These are phyloP conservation scores for Stachybotrys elegans DNA, from an alignment of 2,329 filamentous ascomycete genomes.

Conservation along the genomic window DNA sequence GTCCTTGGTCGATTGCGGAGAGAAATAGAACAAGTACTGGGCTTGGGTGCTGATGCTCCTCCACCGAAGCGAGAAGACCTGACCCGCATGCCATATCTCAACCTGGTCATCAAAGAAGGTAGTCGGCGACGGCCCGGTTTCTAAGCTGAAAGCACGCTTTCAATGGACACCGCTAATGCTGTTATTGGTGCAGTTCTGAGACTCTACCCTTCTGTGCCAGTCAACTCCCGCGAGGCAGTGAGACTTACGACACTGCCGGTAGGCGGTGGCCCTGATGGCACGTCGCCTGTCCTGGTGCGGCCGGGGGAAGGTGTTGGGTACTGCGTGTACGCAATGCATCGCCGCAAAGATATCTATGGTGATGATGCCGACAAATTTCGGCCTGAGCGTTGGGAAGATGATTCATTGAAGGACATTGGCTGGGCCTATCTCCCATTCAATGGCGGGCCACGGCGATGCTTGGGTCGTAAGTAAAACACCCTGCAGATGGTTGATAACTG, in stretches of 20 bases:
- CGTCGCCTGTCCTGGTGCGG: constrained; percentile 22
- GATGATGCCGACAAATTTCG: constrained; percentile 27
- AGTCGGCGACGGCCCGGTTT: no score
- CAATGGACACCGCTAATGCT: no score
- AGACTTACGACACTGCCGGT: constrained; percentile 26
- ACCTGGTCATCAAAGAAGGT: constrained; percentile 14
- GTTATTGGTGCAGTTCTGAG: constrained; percentile 22
- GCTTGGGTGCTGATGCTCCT: constrained; percentile 4
- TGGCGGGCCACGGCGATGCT: constrained; percentile 28
- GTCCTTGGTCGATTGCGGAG: constrained; percentile 10
- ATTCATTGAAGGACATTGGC: constrained; percentile 15
- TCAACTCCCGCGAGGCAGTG: constrained; percentile 24
- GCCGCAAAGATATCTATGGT: constrained; percentile 29
- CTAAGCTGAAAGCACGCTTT: no score
- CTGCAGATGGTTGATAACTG: no score
- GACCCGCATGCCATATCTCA: constrained; percentile 17
- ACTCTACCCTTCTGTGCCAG: constrained; percentile 27
- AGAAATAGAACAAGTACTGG: constrained; percentile 6
- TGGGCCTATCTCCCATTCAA: constrained; percentile 32
- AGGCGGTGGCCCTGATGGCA: constrained; percentile 29
- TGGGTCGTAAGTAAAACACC: constrained; percentile 15
- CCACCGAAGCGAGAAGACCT: constrained; percentile 7
- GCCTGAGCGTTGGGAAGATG: constrained; percentile 31
- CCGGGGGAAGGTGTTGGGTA: constrained; percentile 22
- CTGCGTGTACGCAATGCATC: constrained; percentile 23